These are phyloP conservation scores for Apiotrichum sp. DNA, from an alignment of 1,284 basidiomycete genomes.

Conservation along the genomic window DNA sequence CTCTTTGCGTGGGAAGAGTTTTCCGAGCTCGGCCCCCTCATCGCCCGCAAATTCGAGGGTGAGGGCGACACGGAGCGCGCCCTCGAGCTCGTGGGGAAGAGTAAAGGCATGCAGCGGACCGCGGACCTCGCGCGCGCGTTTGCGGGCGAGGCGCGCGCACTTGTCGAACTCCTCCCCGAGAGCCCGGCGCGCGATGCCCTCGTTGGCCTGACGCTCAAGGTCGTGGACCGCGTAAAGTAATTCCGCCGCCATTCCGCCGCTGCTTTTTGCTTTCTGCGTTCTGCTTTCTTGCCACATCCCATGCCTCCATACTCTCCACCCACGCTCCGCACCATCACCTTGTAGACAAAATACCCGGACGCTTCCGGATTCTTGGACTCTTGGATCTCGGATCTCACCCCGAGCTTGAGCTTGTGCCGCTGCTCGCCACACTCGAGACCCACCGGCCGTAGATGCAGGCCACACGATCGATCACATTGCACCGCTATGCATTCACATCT, in stretches of 20 bases:
- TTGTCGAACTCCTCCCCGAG: slow-evolving; percentile 67
- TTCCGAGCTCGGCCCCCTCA: slow-evolving; percentile 67
- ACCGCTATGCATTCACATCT: slow-evolving; percentile 15
- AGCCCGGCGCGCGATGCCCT: slow-evolving; percentile 73
- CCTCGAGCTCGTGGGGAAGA: slow-evolving; percentile 63
- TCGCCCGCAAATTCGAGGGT: slow-evolving; percentile 72
- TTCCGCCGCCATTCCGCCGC: not conserved
- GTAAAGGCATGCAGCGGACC: slow-evolving; percentile 73
- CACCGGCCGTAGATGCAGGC: too few species aligned
- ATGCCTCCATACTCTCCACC: not conserved
- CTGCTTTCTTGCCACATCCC: not conserved
- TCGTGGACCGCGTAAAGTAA: slow-evolving; percentile 48
- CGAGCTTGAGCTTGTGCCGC: too few species aligned
- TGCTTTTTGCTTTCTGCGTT: not conserved
- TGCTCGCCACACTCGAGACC: not conserved
- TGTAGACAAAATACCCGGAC: too few species aligned
- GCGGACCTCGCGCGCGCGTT: slow-evolving; percentile 70
- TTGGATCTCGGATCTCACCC: too few species aligned
- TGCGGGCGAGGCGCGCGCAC: slow-evolving; percentile 67
- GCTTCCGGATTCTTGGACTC: not conserved
- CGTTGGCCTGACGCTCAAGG: slow-evolving; percentile 47
- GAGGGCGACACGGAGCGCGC: slow-evolving; percentile 82
- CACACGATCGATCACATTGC: slow-evolving; percentile 4
- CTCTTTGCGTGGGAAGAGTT: slow-evolving; percentile 93
- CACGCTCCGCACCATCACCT: too few species aligned